Evolutionary conservation across 208 protist species (phyloP), one percentile per base, ranked within the genome.

Genomic region (Strigomonas oncopelti): DNA sequence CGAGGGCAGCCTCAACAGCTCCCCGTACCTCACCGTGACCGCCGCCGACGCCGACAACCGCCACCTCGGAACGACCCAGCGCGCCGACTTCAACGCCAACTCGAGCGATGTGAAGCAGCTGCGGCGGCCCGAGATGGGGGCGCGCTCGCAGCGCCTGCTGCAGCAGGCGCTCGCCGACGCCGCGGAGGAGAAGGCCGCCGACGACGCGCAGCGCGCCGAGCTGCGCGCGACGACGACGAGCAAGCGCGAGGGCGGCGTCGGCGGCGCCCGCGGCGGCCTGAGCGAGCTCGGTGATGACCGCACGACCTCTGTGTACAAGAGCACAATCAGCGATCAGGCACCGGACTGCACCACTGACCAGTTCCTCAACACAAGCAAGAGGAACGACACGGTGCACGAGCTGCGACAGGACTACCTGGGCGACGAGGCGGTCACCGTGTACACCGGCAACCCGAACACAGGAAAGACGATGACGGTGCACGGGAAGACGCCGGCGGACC

Each of bases 351-450:
- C 29, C 0, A 13, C 5, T 24, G 25, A 31, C 38, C 9, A 24
- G 13, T 11, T 25, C 18, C 0, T 32, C 1, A 32, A 36, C 61
- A 25, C 20, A 3, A 60, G 52, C 38, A 9, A 1, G 32, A 27
- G n/a, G 52, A 28, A 28, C 48, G 16, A 48, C 16, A 65, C 51
- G 18, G 76, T 95, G 28, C 74, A 88, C 61, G 59, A 74, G 54
- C 75, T 95, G 31, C 56, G 65, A 28, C 65, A 84, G 11, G 84
- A 88, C 29, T 93, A 95, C 71, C 77, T 91, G 20, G 70, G 67
- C 20, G 90, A 95, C 24, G 87, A 86, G 69, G 78, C 90, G 11
- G 88, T 95, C 60, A 95, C 90, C 13, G 69, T 95, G 28, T 95
- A 93, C 67, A 93, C 87, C 3, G 90, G 90, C 28, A 93, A 93